Base-by-base conservation (phyloP, 1,139 yeast genomes). In the Yamadazyma spencermartinsiae region DNA sequence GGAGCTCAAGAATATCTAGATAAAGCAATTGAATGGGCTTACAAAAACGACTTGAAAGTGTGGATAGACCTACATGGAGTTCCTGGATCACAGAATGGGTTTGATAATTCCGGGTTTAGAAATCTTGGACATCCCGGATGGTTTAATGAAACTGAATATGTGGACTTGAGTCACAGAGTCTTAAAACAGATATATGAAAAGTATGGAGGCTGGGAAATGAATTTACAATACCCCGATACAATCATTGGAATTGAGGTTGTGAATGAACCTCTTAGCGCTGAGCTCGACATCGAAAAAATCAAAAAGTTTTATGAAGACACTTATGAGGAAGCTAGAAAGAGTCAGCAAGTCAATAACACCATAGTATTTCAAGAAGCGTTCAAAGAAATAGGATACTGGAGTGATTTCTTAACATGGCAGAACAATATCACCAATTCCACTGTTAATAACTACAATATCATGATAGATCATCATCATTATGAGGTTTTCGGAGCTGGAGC, bases 1-100 rank as follows among this genome's bases (percentile, higher is more conserved):
- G 97, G 97, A 20, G 96, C 89, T 61, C 80, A 74, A 40, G 59
- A 63, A 12, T 87, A 86, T 59, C 68, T 90, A 43, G 90, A 86
- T 52, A 68, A 72, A 50, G 95, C 96, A 4, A 67, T 90, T 38
- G 74, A 62, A 16, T 90, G 97, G 97, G 80, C 87, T 35, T 61
- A 76, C 36, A 64, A 71, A 19, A 54, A 80, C 51, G 77, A 74
- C 35, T 61, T 90, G 50, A 82, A 85, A 58, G 95, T 80, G 16
- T 88, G 96, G 96, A 73, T 90, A 37, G 98, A 90, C 61, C 66
- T 90, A 52, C 98, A 90, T 60, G 98, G 98, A 41, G 92, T 87
- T 17, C 95, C 97, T 31, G 98, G 97, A 12, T 86, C 96, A 10
- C 98, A 90, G 64, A 90, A 90, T 59, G 97, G 98, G 20, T 90